Conservation (phyloP, 1,284 basidiomycete genomes). For the Trichosporon inkin region DNA sequence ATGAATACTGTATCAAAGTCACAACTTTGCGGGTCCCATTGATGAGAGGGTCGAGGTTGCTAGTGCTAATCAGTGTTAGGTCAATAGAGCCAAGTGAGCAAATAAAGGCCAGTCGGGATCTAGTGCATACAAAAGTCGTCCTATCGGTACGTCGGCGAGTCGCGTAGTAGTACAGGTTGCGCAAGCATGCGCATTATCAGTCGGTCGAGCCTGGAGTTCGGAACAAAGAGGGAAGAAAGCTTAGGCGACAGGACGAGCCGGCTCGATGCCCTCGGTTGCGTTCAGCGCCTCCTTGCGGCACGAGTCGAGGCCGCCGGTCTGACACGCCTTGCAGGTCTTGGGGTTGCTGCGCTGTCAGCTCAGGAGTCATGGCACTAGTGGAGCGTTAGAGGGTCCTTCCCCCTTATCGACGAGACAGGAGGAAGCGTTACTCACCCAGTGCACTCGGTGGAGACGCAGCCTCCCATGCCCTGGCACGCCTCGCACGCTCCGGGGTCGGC, state of each 20-base stretch:
- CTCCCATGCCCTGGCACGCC: constrained; percentile 42
- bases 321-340: constrained; percentile 42
- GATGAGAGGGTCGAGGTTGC: too few relatives aligned
- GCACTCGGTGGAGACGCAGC: constrained; percentile 44
- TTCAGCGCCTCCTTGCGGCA: constrained; percentile 40
- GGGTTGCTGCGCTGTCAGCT: constrained; percentile 32
- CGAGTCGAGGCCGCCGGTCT: constrained; percentile 32
- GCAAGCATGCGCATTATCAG: neutral
- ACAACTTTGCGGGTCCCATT: too few relatives aligned
- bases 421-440: constrained; percentile 38
- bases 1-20: too few relatives aligned
- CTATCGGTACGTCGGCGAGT: too few relatives aligned
- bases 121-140: constrained; percentile 6
- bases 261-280: constrained; percentile 43
- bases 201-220: neutral
- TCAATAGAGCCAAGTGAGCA: too few relatives aligned
- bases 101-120: neutral
- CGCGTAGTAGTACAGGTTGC: neutral
- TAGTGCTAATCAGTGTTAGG: too few relatives aligned
- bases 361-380: neutral
- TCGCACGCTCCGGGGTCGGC: constrained; percentile 38
- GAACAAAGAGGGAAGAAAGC: neutral
- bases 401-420: neutral
- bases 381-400: too few relatives aligned
- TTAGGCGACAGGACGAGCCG: constrained; percentile 21